Base-by-base conservation (phyloP, 164 flowering plant genomes). In the Buxus sempervirens region DNA sequence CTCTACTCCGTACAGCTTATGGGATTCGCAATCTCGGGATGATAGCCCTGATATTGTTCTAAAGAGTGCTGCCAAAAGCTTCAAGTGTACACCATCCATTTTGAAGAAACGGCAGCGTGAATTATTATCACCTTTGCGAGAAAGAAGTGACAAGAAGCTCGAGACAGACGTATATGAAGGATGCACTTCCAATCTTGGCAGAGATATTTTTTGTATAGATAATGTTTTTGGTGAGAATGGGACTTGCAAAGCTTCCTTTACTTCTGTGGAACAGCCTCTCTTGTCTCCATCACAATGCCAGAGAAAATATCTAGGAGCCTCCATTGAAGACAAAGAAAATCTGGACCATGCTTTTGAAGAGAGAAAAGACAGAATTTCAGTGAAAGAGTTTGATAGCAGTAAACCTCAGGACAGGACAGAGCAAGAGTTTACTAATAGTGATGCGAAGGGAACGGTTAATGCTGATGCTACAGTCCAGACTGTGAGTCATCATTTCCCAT, bases 11-110 rank as follows among this genome's bases (percentile, higher is more conserved):
- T 86, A 80, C 70, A 84, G 84, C 69, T 69, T 90, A 65, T 93
- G 95, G 90, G 97, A 87, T 73, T 88, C 99, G 64, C 96, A 95
- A 53, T 70, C 85, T 32, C 81, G 79, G 54, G 93, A 87, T 68
- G 79, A 66, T 68, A 88, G 86, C 64, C 91, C 96, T 42, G 93
- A 93, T 77, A 84, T 81, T 70, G 74, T 88, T 74, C 72, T 89
- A 67, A 92, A 84, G 80, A 85, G 85, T 87, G 96, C 97, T 66
- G 93, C 97, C 15, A 92, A 93, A 78, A 84, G 89, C 67, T 93
- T 88, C 72, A 75, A 81, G 32, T 76, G 84, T 62, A 82, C 98
- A 60, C 96, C 98, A 65, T 93, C 99, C 16, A 90, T 96, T 74
- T 67, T 91, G 74, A 93, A 86, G 86, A 96, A 96, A 75, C 77